These are phyloP conservation scores for Cordyceps sp. DNA, from an alignment of 2,329 filamentous ascomycete genomes.

Conservation along the genomic window DNA sequence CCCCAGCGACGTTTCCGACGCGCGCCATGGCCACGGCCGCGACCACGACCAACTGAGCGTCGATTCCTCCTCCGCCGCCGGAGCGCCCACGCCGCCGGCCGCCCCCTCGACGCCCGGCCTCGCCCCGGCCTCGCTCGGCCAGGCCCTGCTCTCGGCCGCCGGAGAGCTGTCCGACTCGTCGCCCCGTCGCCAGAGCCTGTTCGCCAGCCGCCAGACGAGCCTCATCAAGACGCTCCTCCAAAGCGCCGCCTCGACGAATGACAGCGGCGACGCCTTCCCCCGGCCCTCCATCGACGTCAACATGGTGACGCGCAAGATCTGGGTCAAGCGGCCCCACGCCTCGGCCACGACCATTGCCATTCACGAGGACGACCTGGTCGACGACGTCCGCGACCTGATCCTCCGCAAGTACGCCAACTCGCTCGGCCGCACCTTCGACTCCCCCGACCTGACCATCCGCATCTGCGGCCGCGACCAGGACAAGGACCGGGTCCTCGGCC, in stretches of 20 bases:
- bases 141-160: conserved; percentile 5
- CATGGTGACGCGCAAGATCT: conserved; percentile 67
- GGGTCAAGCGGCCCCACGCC: conserved; percentile 76
- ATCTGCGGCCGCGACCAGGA: conserved; percentile 55
- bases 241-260: conserved; percentile 6
- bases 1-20: background rate
- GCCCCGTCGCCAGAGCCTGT: conserved; percentile 15
- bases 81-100: background rate
- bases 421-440: conserved; percentile 72
- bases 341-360: conserved; percentile 80
- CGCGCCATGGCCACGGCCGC: conserved; percentile 9
- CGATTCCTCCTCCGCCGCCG: too few species aligned
- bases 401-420: conserved; percentile 89
- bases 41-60: conserved; percentile 11
- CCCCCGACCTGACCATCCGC: conserved; percentile 72
- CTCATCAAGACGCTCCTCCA: conserved; percentile 16
- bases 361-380: conserved; percentile 76
- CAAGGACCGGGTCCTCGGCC: conserved; percentile 55
- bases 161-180: conserved; percentile 6
- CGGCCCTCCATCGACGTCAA: conserved; percentile 21
- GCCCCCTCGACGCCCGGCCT: too few species aligned
- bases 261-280: conserved; percentile 6
- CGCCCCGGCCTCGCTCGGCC: conserved; percentile 8
- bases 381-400: conserved; percentile 87
- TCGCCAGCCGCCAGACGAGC: conserved; percentile 20